phyloP scores from a whole-genome alignment of 2,329 filamentous ascomycete genomes.

The Camptophora hylomeconis region DNA sequence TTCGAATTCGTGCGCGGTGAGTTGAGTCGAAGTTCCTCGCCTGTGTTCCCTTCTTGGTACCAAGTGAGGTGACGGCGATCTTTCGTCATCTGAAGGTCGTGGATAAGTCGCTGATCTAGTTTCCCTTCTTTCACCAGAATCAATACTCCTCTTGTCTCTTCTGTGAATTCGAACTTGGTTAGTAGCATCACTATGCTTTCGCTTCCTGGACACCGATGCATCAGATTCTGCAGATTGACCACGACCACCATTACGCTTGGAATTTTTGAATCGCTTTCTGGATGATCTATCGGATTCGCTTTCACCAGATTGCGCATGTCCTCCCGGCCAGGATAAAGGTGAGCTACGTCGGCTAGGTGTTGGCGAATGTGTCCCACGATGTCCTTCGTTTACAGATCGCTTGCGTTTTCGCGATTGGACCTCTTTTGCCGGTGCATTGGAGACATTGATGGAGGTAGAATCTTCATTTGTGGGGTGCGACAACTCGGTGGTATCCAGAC shows the following conservation, averaged over 20 bases:
- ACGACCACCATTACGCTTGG: not conserved
- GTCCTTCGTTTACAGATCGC: conserved; percentile 10
- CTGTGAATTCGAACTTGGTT: conserved; percentile 11
- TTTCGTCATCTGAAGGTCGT: conserved; percentile 15
- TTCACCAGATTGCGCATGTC: conserved; percentile 11
- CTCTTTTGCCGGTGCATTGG: conserved; percentile 11
- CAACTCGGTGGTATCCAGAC: conserved; percentile 14
- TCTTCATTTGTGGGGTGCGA: conserved; percentile 5
- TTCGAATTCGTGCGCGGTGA: conserved; percentile 13
- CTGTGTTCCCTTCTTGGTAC: conserved; percentile 12
- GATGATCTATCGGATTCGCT: conserved; percentile 12
- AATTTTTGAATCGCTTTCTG: not conserved
- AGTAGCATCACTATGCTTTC: conserved; percentile 14
- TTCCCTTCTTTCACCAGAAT: conserved; percentile 18
- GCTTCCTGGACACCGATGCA: conserved; percentile 10
- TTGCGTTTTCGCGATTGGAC: conserved; percentile 16
- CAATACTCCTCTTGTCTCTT: conserved; percentile 9
- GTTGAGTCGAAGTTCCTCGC: conserved; percentile 18
- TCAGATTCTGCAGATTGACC: conserved; percentile 1
- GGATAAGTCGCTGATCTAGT: conserved; percentile 20
- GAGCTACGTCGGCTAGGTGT: conserved; percentile 17
- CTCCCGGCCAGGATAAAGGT: conserved; percentile 15
- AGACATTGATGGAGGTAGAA: conserved; percentile 5
- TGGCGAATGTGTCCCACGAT: conserved; percentile 4
- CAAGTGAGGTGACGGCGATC: conserved; percentile 19